Percentiles rank a stretch among this genome's conserved stretches.
Evolutionary conservation across 2,329 filamentous ascomycete genomes (phyloP).

Genomic region (Huntiella decipiens): DNA sequence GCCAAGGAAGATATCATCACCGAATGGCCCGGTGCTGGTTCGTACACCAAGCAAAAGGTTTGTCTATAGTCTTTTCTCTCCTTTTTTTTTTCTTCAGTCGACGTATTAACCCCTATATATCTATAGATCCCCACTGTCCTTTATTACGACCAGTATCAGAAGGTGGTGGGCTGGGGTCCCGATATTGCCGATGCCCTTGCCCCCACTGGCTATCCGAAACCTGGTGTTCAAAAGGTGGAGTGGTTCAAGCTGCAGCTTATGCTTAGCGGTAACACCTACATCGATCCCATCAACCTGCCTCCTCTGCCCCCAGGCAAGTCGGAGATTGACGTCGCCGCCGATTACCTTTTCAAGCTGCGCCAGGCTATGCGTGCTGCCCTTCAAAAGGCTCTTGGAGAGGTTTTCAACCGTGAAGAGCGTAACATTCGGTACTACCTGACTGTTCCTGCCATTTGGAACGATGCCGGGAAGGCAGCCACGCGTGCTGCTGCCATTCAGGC

Average conservation of each 20-base stretch:
- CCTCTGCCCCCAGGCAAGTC: conserved; percentile 95
- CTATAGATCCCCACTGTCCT: conserved; percentile 88
- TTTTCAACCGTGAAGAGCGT: conserved; percentile 93
- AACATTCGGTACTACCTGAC: conserved; percentile 97
- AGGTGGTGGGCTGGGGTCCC: conserved; percentile 97
- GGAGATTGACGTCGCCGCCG: conserved; percentile 96
- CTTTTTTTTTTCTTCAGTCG: neutral
- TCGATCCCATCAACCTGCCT: conserved; percentile 95
- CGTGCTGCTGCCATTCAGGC: conserved; percentile 91
- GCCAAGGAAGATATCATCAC: conserved; percentile 98
- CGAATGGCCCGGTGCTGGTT: conserved; percentile 94
- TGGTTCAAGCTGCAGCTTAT: conserved; percentile 99
- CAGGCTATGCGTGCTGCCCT: conserved; percentile 92
- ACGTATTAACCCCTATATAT: neutral
- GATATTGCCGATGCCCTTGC: conserved; percentile 95
- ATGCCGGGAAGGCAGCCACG: conserved; percentile 92
- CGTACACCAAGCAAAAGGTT: conserved; percentile 97
- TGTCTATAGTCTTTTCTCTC: conserved; percentile 8
- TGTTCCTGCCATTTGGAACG: conserved; percentile 98
- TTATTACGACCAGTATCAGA: conserved; percentile 98
- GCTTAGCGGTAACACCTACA: conserved; percentile 97
- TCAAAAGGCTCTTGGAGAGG: conserved; percentile 90
- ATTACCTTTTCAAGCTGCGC: conserved; percentile 94
- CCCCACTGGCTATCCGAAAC: conserved; percentile 92
- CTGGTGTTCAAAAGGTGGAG: conserved; percentile 94